Percentiles rank a stretch among this genome's conserved stretches.
These are phyloP conservation scores for Penicillium angulare DNA, from an alignment of 495 filamentous ascomycete genomes.

Conservation along the genomic window DNA sequence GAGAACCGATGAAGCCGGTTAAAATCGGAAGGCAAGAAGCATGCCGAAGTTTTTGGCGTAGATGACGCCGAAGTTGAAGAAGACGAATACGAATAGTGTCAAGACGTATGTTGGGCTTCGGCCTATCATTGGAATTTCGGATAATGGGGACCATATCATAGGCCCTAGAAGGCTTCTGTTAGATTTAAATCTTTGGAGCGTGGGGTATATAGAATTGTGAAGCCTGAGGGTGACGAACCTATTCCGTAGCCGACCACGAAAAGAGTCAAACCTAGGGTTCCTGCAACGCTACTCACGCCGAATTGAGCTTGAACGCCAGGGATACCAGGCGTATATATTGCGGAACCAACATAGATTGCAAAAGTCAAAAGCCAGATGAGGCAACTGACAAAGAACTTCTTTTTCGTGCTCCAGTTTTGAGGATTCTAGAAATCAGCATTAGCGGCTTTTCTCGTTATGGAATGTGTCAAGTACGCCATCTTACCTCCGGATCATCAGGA, in stretches of 20 bases:
- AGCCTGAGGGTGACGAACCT: conserved; percentile 7
- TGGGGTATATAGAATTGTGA: background rate
- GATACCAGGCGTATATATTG: conserved; percentile 30
- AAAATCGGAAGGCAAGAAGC: conserved; percentile 55
- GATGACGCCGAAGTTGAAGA: conserved; percentile 48
- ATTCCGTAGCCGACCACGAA: conserved; percentile 47
- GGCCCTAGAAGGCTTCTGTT: conserved; percentile 16
- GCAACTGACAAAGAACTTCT: conserved; percentile 17
- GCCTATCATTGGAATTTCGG: conserved; percentile 50
- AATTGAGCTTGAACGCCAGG: conserved; percentile 36
- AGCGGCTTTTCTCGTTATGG: background rate
- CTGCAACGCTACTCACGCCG: conserved; percentile 43
- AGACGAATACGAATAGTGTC: conserved; percentile 50
- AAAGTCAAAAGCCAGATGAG: conserved; percentile 30
- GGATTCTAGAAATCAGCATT: conserved; percentile 35
- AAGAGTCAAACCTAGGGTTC: conserved; percentile 49
- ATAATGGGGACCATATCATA: conserved; percentile 50
- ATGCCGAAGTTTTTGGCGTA: conserved; percentile 50
- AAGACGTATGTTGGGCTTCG: conserved; percentile 48
- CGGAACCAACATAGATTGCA: conserved; percentile 31
- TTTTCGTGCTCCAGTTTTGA: conserved; percentile 44
- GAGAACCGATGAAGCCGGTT: conserved; percentile 52
- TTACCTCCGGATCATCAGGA: conserved; percentile 32
- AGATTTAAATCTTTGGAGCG: too few species aligned
- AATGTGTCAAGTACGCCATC: too few species aligned